These are phyloP conservation scores for Kandelia obovata DNA, from an alignment of 345 rosid species.

Conservation along the genomic window DNA sequence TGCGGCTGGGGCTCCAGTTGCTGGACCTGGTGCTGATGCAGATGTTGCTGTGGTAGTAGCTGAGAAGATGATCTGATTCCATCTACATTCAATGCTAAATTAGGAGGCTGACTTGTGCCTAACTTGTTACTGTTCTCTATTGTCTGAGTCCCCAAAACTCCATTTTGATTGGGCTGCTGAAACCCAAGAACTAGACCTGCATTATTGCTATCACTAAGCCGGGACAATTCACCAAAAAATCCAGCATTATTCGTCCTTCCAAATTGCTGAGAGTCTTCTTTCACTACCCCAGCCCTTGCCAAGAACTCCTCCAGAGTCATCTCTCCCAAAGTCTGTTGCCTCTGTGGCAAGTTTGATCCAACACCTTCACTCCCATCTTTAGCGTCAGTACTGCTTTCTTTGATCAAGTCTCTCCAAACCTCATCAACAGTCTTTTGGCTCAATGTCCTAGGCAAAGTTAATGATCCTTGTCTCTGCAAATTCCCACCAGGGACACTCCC, in stretches of 20 bases:
- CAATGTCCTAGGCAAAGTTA: constrained; percentile 34
- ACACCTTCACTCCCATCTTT: constrained; percentile 34
- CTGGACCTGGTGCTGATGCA: constrained; percentile 24
- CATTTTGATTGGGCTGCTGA: constrained; percentile 55
- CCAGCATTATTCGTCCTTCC: constrained; percentile 39
- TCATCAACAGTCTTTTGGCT: constrained; percentile 37
- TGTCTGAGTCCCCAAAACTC: constrained; percentile 29
- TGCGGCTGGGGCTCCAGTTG: constrained; percentile 34
- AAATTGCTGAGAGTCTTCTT: constrained; percentile 27
- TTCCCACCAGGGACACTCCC: constrained; percentile 39
- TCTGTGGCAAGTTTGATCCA: constrained; percentile 43
- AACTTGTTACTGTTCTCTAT: constrained; percentile 25
- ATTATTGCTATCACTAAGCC: constrained; percentile 25
- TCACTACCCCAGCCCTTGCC: constrained; percentile 31
- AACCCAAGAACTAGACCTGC: constrained; percentile 44
- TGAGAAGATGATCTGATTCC: constrained; percentile 41
- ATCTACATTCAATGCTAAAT: constrained; percentile 40
- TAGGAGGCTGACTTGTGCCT: constrained; percentile 41
- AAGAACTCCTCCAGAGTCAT: constrained; percentile 35
- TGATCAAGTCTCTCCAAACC: constrained; percentile 28
- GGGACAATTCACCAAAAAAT: constrained; percentile 40
- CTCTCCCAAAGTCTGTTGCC: constrained; percentile 32
- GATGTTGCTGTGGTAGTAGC: constrained; percentile 19
- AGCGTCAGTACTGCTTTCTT: constrained; percentile 16
- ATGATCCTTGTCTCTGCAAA: constrained; percentile 52